phyloP scores from a whole-genome alignment of 139 green algal genomes.

The Mychonastes homosphaera region DNA sequence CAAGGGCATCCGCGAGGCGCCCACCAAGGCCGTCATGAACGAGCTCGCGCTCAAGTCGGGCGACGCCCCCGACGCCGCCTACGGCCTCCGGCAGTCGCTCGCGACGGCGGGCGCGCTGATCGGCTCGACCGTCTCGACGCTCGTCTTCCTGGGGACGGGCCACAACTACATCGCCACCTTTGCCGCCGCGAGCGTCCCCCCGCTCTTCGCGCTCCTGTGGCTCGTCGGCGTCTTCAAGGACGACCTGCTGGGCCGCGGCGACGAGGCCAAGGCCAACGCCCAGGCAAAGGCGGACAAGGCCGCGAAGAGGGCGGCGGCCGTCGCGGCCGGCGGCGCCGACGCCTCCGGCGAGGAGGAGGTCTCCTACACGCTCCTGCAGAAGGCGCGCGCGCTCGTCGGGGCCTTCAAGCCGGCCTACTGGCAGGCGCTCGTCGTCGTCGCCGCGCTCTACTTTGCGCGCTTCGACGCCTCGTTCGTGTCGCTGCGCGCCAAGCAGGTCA shows the following conservation, averaged over 20 bases:
- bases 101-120: conserved; percentile 60
- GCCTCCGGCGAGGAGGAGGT: too few relatives aligned
- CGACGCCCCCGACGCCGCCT: conserved; percentile 58
- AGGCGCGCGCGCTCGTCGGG: conserved; percentile 32
- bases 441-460: conserved; percentile 66
- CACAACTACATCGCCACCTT: conserved; percentile 65
- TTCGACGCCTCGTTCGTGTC: conserved; percentile 74
- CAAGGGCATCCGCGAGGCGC: conserved; percentile 74
- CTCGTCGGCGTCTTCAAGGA: conserved; percentile 31
- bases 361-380: conserved; percentile 25
- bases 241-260: conserved; percentile 12
- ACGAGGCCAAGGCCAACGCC: neutral
- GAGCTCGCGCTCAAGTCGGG: conserved; percentile 55
- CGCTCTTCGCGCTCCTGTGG: conserved; percentile 40
- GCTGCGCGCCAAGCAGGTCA: conserved; percentile 58
- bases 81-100: conserved; percentile 62
- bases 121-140: conserved; percentile 41
- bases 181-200: conserved; percentile 41
- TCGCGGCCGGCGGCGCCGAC: too few relatives aligned
- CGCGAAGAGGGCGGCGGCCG: too few relatives aligned
- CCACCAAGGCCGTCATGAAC: conserved; percentile 72
- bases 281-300: neutral
- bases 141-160: conserved; percentile 44
- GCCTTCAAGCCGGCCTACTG: conserved; percentile 68
- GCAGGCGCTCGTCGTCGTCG: conserved; percentile 60